These are phyloP conservation scores for Platanthera zijinensis DNA, from an alignment of 106 monocot genomes.

Conservation along the genomic window DNA sequence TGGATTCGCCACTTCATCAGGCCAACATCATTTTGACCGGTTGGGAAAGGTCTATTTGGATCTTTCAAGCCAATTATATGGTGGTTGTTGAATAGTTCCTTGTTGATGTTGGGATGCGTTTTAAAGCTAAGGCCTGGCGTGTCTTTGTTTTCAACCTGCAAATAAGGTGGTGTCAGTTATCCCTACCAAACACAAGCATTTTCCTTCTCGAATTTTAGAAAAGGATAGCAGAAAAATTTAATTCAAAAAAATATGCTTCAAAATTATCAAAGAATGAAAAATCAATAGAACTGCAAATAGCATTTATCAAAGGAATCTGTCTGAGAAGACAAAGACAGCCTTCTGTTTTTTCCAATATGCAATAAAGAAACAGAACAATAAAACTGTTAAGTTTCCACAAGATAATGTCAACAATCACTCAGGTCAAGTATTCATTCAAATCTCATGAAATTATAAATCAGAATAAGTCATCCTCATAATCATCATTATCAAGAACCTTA, in stretches of 20 bases:
- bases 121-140: slow-evolving; percentile 77
- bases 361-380: background rate
- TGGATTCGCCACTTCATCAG: slow-evolving; percentile 99
- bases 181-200: background rate
- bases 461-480: background rate
- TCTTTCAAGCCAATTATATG: slow-evolving; percentile 85
- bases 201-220: background rate
- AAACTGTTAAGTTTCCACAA: background rate
- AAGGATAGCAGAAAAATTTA: background rate
- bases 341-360: background rate
- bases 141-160: slow-evolving; percentile 81
- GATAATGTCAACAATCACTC: background rate
- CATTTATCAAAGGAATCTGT: background rate
- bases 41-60: slow-evolving; percentile 87
- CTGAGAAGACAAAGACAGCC: background rate
- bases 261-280: background rate
- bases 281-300: background rate
- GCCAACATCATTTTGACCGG: slow-evolving; percentile 86
- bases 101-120: slow-evolving; percentile 97
- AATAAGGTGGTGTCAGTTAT: background rate
- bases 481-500: too few species aligned
- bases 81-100: slow-evolving; percentile 80
- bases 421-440: background rate
- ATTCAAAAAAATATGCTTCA: background rate
- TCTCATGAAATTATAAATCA: background rate